Evolutionary conservation across 176 grass and related monocot genomes (phyloP), one percentile per base, ranked within the genome.

Genomic region (Oryza coarctata): DNA sequence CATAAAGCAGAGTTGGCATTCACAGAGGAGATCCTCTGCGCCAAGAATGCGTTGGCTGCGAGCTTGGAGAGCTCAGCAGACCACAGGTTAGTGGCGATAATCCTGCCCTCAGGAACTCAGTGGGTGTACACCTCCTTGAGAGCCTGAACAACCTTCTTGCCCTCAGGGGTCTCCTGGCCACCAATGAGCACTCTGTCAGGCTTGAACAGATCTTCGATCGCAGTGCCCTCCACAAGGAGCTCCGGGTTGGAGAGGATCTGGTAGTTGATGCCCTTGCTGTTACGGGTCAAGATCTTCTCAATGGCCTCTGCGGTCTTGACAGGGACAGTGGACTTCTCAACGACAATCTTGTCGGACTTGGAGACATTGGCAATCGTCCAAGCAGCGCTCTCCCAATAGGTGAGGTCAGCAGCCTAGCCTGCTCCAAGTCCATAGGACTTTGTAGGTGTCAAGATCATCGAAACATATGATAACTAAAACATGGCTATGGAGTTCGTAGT

Each of bases 311-410:
- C 93, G 12, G 93, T 95, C 79, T 95, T 95, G 66, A 95, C 93
- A 88, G 94, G 94, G 70, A 97, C 94, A 25, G 94, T 97, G 68
- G 94, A 97, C 70, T 97, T 97, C 91, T 97, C 94, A 12, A 97
- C 94, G 5, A 97, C 94, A 1, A 97, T 97, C 74, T 97, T 97
- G 86, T 97, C 94, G 2, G 94, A 93, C 71, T 91, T 97, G 68
- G 94, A 89, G 26, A 97, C 94, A 79, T 97, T 86, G 0, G 94
- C 94, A 9, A 97, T 97, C 94, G 93, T 97, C 32, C 94, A 91
- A 29, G 94, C 94, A 28, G 94, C 94, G 0, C 94, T 97, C 80
- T 97, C 94, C 94, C 94, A 97, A 77, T 97, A 97, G 72, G 94
- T 97, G 41, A 97, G 91, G 66, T 97, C 94, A 0, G 94, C 94